phyloP scores from a whole-genome alignment of 2,329 filamentous ascomycete species.

The Knoxdaviesia proteae region DNA sequence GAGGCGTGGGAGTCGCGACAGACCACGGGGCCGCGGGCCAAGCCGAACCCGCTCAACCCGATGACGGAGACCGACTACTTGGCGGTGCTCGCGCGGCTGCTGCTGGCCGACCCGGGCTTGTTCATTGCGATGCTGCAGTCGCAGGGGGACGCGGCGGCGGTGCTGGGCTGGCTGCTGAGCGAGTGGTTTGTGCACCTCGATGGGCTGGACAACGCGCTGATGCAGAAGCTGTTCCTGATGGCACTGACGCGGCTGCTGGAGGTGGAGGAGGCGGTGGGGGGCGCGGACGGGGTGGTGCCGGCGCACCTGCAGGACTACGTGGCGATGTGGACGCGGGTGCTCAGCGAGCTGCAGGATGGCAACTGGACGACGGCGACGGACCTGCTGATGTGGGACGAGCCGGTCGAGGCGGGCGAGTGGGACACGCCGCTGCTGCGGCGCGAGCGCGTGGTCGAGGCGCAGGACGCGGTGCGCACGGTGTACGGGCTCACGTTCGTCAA shows the following conservation, averaged over 20 bases:
- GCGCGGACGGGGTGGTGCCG: slow-evolving; percentile 25
- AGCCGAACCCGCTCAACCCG: slow-evolving; percentile 46
- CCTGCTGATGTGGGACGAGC: slow-evolving; percentile 24
- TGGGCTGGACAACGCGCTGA: slow-evolving; percentile 40
- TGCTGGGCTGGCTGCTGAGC: slow-evolving; percentile 36
- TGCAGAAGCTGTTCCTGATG: slow-evolving; percentile 52
- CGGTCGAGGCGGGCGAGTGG: slow-evolving; percentile 23
- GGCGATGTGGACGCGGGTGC: slow-evolving; percentile 51
- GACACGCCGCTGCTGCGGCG: slow-evolving; percentile 33
- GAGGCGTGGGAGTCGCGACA: slow-evolving; percentile 55
- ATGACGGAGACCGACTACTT: slow-evolving; percentile 74
- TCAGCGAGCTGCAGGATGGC: slow-evolving; percentile 44
- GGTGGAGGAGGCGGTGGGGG: slow-evolving; percentile 32
- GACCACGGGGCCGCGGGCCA: slow-evolving; percentile 61
- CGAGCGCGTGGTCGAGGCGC: slow-evolving; percentile 29
- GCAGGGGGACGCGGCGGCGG: slow-evolving; percentile 23
- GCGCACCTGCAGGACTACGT: slow-evolving; percentile 51
- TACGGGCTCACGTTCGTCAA: slow-evolving; percentile 43
- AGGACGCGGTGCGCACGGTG: slow-evolving; percentile 48
- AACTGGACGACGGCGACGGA: slow-evolving; percentile 26
- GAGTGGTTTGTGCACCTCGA: slow-evolving; percentile 53
- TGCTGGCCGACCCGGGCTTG: slow-evolving; percentile 47
- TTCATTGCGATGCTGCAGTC: slow-evolving; percentile 38
- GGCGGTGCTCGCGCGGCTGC: slow-evolving; percentile 58
- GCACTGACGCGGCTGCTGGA: slow-evolving; percentile 54